A percentile compares a stretch with the other conserved stretches of the same genome.
Evolutionary conservation across 2,329 filamentous ascomycete species (phyloP).

Genomic region (Colletotrichum siamense): DNA sequence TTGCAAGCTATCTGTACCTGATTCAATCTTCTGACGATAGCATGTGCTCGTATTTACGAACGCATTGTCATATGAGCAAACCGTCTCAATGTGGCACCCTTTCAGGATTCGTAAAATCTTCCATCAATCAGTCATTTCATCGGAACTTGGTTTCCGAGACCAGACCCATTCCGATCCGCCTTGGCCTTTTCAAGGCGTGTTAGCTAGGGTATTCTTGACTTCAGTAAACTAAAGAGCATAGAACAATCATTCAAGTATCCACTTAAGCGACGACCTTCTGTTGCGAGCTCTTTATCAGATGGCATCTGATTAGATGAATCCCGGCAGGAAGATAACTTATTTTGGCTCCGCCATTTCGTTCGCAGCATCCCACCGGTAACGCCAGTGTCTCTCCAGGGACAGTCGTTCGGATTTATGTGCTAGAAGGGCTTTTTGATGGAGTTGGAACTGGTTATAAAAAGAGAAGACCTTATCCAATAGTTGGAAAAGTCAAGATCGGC

Average conservation of each 20-base stretch:
- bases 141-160: background rate
- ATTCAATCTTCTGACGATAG: background rate
- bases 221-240: background rate
- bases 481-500: too few relatives aligned
- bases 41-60: background rate
- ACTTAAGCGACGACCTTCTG: too few relatives aligned
- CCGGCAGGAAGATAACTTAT: accelerated
- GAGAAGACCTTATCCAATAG: too few relatives aligned
- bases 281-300: background rate
- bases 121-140: background rate
- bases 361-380: background rate
- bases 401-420: background rate
- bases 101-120: background rate
- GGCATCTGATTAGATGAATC: background rate
- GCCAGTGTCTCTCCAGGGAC: background rate
- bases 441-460: too few relatives aligned
- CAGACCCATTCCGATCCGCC: background rate
- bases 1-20: background rate
- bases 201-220: background rate
- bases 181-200: background rate
- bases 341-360: background rate
- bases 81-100: background rate
- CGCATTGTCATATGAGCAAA: background rate
- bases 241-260: too few relatives aligned
- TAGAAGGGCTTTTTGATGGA: background rate